Percentiles rank a stretch among this genome's conserved stretches.
These are phyloP conservation scores for Kluyveromyces nonfermentans DNA, from an alignment of 805 yeast species.

Conservation along the genomic window DNA sequence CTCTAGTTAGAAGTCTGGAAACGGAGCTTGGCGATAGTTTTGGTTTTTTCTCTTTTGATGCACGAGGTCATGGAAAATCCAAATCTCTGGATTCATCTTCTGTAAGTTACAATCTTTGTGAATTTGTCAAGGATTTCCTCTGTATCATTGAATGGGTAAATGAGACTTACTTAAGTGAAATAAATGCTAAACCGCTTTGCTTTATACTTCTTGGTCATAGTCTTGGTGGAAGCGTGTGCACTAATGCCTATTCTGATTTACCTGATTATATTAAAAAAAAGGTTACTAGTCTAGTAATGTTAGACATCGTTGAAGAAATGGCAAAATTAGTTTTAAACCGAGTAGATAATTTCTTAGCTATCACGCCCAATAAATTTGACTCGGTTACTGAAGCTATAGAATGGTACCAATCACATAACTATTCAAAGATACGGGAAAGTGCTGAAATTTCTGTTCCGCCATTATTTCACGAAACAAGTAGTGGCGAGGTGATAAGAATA, in stretches of 20 bases:
- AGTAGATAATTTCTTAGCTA: slow-evolving; percentile 57
- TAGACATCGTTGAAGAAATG: slow-evolving; percentile 93
- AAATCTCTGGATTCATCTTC: slow-evolving; percentile 16
- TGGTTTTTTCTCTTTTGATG: slow-evolving; percentile 67
- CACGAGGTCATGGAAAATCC: slow-evolving; percentile 76
- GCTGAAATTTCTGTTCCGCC: slow-evolving; percentile 77
- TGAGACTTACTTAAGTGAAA: slow-evolving; percentile 5
- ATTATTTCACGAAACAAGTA: slow-evolving; percentile 31
- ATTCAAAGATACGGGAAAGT: slow-evolving; percentile 48
- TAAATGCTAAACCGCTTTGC: slow-evolving; percentile 15
- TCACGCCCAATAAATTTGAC: slow-evolving; percentile 55
- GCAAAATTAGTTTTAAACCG: slow-evolving; percentile 60
- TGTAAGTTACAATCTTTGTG: slow-evolving; percentile 36
- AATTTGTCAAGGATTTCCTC: slow-evolving; percentile 50
- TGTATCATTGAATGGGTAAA: slow-evolving; percentile 38
- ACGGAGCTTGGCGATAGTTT: slow-evolving; percentile 32
- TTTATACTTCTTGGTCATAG: slow-evolving; percentile 79
- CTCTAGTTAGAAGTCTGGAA: slow-evolving; percentile 33
- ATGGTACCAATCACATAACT: slow-evolving; percentile 63
- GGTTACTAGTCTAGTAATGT: slow-evolving; percentile 60
- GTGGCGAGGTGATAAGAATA: slow-evolving; percentile 43
- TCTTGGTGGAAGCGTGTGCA: slow-evolving; percentile 79
- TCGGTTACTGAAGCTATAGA: slow-evolving; percentile 52
- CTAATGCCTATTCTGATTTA: slow-evolving; percentile 37
- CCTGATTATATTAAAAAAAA: slow-evolving; percentile 13